Conservation (phyloP, 2,329 filamentous ascomycete genomes). For the Colletotrichum sp. region DNA sequence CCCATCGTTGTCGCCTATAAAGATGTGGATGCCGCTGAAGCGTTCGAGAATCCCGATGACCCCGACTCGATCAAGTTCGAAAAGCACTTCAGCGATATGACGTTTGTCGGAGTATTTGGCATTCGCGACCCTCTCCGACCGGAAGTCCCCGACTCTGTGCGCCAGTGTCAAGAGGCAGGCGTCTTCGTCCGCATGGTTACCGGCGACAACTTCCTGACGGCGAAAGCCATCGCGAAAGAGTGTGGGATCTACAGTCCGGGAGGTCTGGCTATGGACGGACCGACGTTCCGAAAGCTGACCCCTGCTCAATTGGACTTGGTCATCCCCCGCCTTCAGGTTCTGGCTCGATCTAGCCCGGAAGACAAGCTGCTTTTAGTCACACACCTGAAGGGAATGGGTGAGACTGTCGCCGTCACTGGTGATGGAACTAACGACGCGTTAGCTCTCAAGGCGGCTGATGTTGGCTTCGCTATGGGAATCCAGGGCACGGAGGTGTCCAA, state of each 20-base stretch:
- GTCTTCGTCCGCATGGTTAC: conserved; percentile 55
- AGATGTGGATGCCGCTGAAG: conserved; percentile 58
- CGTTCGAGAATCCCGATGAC: conserved; percentile 9
- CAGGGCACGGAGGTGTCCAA: conserved; percentile 68
- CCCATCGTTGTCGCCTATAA: conserved; percentile 71
- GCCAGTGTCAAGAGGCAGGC: conserved; percentile 47
- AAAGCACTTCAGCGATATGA: conserved; percentile 41
- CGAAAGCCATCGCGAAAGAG: conserved; percentile 74
- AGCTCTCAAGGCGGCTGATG: conserved; percentile 65
- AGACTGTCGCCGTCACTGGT: conserved; percentile 64
- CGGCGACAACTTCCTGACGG: conserved; percentile 65
- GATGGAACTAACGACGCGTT: conserved; percentile 69
- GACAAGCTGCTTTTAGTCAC: conserved; percentile 69
- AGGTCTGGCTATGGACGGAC: conserved; percentile 72
- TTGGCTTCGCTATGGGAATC: conserved; percentile 68
- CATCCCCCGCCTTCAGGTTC: conserved; percentile 65
- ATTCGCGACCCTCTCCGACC: conserved; percentile 52
- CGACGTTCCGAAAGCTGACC: conserved; percentile 66
- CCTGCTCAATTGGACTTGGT: conserved; percentile 63
- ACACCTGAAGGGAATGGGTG: conserved; percentile 65
- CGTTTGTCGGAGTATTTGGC: conserved; percentile 56
- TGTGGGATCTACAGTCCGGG: conserved; percentile 70
- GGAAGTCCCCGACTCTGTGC: conserved; percentile 45
- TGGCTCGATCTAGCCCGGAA: conserved; percentile 70
- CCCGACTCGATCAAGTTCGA: conserved; percentile 16